phyloP scores from a whole-genome alignment of 495 filamentous ascomycete genomes.

The Tuber umbilicatum region DNA sequence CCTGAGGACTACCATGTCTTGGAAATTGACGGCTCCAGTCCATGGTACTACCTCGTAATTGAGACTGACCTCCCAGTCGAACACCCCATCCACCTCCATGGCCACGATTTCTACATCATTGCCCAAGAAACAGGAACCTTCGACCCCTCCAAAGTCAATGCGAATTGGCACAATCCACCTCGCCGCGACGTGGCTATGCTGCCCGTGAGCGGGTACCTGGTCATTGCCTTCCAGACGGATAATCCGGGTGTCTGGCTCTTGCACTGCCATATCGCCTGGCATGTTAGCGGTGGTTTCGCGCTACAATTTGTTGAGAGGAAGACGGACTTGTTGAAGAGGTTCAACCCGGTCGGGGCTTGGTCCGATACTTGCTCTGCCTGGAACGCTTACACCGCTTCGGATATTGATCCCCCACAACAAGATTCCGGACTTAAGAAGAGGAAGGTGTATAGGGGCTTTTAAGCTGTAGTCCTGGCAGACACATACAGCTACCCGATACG shows the following conservation, averaged over 20 bases:
- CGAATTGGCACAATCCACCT: conserved; percentile 49
- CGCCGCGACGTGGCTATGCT: conserved; percentile 57
- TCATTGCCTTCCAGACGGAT: conserved; percentile 55
- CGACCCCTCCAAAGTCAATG: conserved; percentile 32
- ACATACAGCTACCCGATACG: neutral
- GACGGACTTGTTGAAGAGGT: neutral
- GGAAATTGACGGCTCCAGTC: conserved; percentile 42
- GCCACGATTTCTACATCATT: conserved; percentile 55
- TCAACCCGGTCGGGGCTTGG: conserved; percentile 26
- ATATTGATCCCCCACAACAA: conserved; percentile 9
- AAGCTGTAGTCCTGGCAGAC: neutral
- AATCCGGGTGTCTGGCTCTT: conserved; percentile 55
- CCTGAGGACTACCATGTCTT: conserved; percentile 45
- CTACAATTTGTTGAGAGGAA: conserved; percentile 49
- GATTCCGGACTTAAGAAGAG: conserved; percentile 28
- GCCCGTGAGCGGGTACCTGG: conserved; percentile 47
- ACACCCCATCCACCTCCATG: conserved; percentile 54
- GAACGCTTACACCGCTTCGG: conserved; percentile 19
- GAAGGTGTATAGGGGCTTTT: neutral
- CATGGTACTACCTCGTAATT: conserved; percentile 51
- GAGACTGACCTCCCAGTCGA: conserved; percentile 24
- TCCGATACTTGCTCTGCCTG: conserved; percentile 25
- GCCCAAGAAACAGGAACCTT: conserved; percentile 45
- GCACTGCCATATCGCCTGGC: conserved; percentile 57
- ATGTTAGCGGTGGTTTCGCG: conserved; percentile 48